These are phyloP conservation scores for Russula dissimulans DNA, from an alignment of 768 basidiomycete species.

Conservation along the genomic window DNA sequence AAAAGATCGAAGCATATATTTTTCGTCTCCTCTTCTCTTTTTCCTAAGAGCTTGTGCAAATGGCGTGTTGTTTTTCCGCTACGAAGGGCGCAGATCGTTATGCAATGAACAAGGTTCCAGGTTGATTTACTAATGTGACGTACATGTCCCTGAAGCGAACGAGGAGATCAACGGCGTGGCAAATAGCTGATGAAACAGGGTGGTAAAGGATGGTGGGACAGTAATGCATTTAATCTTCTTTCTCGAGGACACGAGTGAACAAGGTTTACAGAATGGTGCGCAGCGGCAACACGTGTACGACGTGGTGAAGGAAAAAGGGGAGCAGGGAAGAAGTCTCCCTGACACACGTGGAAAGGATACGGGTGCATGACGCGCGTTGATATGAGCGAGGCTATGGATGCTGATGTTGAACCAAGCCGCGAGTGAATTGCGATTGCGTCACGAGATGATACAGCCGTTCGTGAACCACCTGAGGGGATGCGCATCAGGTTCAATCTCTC, in stretches of 20 bases:
- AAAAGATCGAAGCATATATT: neutral
- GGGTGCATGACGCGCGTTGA: neutral
- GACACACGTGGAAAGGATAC: neutral
- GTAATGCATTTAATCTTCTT: neutral
- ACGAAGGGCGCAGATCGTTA: neutral
- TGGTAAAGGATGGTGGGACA: neutral
- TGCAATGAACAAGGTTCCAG: neutral
- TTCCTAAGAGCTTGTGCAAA: neutral
- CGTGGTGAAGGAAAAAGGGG: neutral
- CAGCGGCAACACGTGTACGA: neutral
- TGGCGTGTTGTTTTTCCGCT: neutral
- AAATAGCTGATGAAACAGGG: neutral
- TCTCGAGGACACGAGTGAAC: neutral
- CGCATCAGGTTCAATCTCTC: constrained; percentile 1
- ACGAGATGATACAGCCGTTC: constrained; percentile 54
- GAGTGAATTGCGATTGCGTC: constrained; percentile 6
- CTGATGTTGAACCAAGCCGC: no score
- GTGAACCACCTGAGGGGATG: constrained; percentile 57
- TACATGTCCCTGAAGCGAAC: neutral
- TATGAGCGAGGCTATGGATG: neutral
- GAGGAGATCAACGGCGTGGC: neutral
- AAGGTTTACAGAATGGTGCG: neutral
- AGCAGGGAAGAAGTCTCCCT: neutral
- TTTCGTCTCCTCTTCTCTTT: neutral
- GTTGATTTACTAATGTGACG: neutral